These are phyloP conservation scores for Myxozyma vanderwaltii DNA, from an alignment of 805 yeast genomes.

Conservation along the genomic window DNA sequence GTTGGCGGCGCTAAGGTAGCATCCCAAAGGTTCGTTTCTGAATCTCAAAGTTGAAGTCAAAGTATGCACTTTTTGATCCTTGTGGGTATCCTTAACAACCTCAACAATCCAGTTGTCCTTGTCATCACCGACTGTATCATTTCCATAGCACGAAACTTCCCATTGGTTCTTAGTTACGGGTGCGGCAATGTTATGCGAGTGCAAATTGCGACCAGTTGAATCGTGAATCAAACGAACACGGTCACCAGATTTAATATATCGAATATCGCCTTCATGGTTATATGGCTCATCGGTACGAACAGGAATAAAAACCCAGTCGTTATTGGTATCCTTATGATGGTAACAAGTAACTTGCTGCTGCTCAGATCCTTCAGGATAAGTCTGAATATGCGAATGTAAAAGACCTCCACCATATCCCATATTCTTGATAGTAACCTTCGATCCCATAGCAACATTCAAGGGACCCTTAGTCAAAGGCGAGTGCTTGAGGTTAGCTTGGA, in stretches of 20 bases:
- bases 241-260: conserved; percentile 60
- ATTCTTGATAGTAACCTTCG: conserved; percentile 63
- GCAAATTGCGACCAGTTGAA: conserved; percentile 71
- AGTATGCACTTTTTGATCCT: conserved; percentile 69
- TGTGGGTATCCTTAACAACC: conserved; percentile 59
- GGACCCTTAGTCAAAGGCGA: conserved; percentile 69
- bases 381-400: conserved; percentile 84
- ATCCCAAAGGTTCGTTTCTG: conserved; percentile 65
- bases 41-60: conserved; percentile 81
- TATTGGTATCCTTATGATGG: conserved; percentile 84
- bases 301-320: conserved; percentile 65
- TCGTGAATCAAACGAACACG: conserved; percentile 71
- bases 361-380: conserved; percentile 86
- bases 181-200: conserved; percentile 78
- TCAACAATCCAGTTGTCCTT: conserved; percentile 93
- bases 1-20: conserved; percentile 87
- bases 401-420: conserved; percentile 73
- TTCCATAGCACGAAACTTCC: conserved; percentile 91
- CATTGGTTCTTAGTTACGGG: conserved; percentile 65
- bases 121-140: conserved; percentile 65
- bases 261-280: conserved; percentile 40
- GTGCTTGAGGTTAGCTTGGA: conserved; percentile 82
- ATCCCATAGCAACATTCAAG: conserved; percentile 62
- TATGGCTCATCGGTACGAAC: conserved; percentile 35
- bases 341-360: conserved; percentile 96